phyloP scores from a whole-genome alignment of 2,329 filamentous ascomycete species.

The Pezicula rhizophila region DNA sequence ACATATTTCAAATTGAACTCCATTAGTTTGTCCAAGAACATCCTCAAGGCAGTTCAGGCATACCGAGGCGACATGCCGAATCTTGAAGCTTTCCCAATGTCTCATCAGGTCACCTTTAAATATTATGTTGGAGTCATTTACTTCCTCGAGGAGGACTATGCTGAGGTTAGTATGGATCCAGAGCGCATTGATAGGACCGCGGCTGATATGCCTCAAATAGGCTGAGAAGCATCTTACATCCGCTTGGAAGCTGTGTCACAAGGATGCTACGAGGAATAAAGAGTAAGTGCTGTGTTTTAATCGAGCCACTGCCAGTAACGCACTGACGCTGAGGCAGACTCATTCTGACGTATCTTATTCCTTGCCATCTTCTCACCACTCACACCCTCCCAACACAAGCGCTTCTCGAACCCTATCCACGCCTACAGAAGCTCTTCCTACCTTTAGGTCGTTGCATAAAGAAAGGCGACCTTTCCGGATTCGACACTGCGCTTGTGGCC shows the following conservation, averaged over 20 bases:
- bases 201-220: slow-evolving; percentile 30
- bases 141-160: slow-evolving; percentile 92
- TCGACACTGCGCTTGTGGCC: slow-evolving; percentile 73
- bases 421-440: slow-evolving; percentile 69
- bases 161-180: slow-evolving; percentile 45
- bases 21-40: slow-evolving; percentile 81
- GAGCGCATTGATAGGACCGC: not conserved
- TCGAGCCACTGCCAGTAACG: slow-evolving; percentile 28
- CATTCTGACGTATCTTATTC: slow-evolving; percentile 91
- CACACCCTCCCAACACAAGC: slow-evolving; percentile 72
- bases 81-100: slow-evolving; percentile 73
- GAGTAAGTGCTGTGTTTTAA: slow-evolving; percentile 50
- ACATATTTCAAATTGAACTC: slow-evolving; percentile 96
- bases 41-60: slow-evolving; percentile 76
- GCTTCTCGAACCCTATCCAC: slow-evolving; percentile 70
- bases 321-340: slow-evolving; percentile 66
- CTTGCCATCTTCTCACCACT: slow-evolving; percentile 82
- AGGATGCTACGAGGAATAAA: slow-evolving; percentile 65
- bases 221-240: slow-evolving; percentile 75
- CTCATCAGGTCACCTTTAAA: slow-evolving; percentile 90
- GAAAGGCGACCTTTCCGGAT: slow-evolving; percentile 72
- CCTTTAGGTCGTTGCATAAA: slow-evolving; percentile 76
- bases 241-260: slow-evolving; percentile 79
- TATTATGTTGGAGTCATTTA: slow-evolving; percentile 93
- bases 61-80: slow-evolving; percentile 74